These are phyloP conservation scores for Daldinia decipiens DNA, from an alignment of 495 filamentous ascomycete genomes.

Conservation along the genomic window DNA sequence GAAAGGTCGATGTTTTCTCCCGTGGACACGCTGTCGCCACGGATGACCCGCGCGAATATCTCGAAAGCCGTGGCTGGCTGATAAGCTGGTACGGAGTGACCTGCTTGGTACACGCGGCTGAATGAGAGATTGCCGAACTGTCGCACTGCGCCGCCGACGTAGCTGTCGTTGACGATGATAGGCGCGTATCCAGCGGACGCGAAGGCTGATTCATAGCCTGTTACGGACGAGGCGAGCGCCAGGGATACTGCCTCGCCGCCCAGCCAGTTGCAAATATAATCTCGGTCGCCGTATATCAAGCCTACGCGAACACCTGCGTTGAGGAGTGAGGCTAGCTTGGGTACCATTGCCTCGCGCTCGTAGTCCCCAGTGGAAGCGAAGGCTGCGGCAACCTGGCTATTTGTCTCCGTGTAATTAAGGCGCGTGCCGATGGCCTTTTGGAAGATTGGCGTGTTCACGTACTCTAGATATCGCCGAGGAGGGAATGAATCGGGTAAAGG, in stretches of 20 bases:
- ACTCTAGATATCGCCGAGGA: slow-evolving; percentile 68
- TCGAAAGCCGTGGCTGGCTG: slow-evolving; percentile 69
- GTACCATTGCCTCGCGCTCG: slow-evolving; percentile 57
- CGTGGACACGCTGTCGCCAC: slow-evolving; percentile 68
- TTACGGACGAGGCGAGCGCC: slow-evolving; percentile 57
- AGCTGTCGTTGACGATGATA: slow-evolving; percentile 61
- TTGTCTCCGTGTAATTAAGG: slow-evolving; percentile 72
- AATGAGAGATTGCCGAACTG: slow-evolving; percentile 73
- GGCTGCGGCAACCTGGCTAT: slow-evolving; percentile 57
- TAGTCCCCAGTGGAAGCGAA: slow-evolving; percentile 67
- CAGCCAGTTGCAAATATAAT: slow-evolving; percentile 76
- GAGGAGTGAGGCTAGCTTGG: slow-evolving; percentile 64
- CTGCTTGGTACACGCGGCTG: slow-evolving; percentile 67
- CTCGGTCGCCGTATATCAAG: slow-evolving; percentile 72
- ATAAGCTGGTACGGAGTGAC: slow-evolving; percentile 72
- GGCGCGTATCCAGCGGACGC: slow-evolving; percentile 62
- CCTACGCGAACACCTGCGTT: slow-evolving; percentile 70
- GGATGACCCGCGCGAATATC: slow-evolving; percentile 72
- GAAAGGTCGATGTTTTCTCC: slow-evolving; percentile 62
- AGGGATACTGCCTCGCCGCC: slow-evolving; percentile 71
- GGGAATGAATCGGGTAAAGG: slow-evolving; percentile 70
- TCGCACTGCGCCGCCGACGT: slow-evolving; percentile 68
- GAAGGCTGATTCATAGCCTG: slow-evolving; percentile 52
- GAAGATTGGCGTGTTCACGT: slow-evolving; percentile 69
- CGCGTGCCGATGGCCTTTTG: slow-evolving; percentile 71